Base-by-base conservation (phyloP, 257 asterid species). In the Fraxinus quadrangulata region DNA sequence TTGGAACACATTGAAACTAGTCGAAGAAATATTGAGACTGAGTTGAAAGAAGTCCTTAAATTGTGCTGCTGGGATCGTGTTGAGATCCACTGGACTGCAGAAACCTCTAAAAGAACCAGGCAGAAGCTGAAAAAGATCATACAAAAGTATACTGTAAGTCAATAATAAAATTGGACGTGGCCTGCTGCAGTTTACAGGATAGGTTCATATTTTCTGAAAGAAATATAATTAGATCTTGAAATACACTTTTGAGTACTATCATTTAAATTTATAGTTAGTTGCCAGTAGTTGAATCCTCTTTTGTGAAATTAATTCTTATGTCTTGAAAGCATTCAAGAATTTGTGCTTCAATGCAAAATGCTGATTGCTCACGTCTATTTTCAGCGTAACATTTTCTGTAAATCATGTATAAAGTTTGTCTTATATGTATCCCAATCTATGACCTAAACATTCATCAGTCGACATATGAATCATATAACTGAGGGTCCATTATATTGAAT, bases 1-100 rank as follows among this genome's bases (percentile, higher is more conserved):
- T 78, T 83, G 87, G 89, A 90, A 71, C 89, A 88, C 78, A 85
- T 88, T 67, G 87, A 80, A 73, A 71, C 83, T 79, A 87, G 81
- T 61, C 87, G 97, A 84, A 85, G 79, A 79, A 83, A 70, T 81
- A 81, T 92, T 59, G 99, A 93, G 83, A 88, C 59, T 78, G 96
- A 96, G 87, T 81, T 96, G 91, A 85, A 89, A 81, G 96, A 88
- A 71, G 88, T 87, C 80, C 83, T 87, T 83, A 90, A 90, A 82
- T 80, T 92, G 84, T 86, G 96, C 73, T 88, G 91, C 26, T 93
- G 98, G 99, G 96, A 89, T 78, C 90, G 85, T 67, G 51, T 76
- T 19, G 96, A 91, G 74, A 89, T 75, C 84, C 71, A 83, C 83
- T 63, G 83, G 65, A 87, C 89, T 79, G 74, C 90, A 80, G 99